Evolutionary conservation across 768 basidiomycete genomes (phyloP).

Genomic region (Coprinopsis cinerea): DNA sequence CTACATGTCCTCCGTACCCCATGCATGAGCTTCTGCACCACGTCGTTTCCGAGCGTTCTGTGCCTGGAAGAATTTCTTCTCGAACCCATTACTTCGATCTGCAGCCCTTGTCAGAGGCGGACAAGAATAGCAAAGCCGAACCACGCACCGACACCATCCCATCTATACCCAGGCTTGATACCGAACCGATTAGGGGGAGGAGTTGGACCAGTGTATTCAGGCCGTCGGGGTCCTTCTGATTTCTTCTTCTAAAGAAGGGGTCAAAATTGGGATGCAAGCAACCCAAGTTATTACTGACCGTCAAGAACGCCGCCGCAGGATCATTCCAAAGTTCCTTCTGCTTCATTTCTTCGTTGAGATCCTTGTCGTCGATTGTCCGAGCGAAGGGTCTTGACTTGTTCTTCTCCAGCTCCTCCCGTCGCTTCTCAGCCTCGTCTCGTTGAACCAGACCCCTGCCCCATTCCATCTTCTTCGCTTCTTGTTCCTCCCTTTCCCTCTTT

Average conservation of each 20-base stretch:
- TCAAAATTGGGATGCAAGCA: neutral
- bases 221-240: constrained; percentile 70
- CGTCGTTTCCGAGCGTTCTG: constrained; percentile 69
- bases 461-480: constrained; percentile 89
- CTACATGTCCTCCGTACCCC: constrained; percentile 94
- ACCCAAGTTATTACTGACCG: constrained; percentile 42
- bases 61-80: constrained; percentile 86
- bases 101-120: neutral
- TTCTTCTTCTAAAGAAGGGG: constrained; percentile 54
- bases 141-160: constrained; percentile 92
- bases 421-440: constrained; percentile 69
- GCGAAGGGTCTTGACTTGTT: constrained; percentile 65
- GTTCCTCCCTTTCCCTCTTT: constrained; percentile 80
- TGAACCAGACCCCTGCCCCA: constrained; percentile 98
- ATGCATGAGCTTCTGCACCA: constrained; percentile 69
- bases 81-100: constrained; percentile 94
- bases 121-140: constrained; percentile 1
- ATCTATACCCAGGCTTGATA: constrained; percentile 92
- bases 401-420: constrained; percentile 59
- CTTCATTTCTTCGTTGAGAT: constrained; percentile 81
- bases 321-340: constrained; percentile 90
- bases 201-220: constrained; percentile 81
- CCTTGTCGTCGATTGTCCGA: constrained; percentile 73
- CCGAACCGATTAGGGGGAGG: constrained; percentile 94
- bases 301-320: constrained; percentile 92